Evolutionary conservation across 2,329 filamentous ascomycete genomes (phyloP), one percentile per base, ranked within the genome.

Genomic region (Fusarium sp.): DNA sequence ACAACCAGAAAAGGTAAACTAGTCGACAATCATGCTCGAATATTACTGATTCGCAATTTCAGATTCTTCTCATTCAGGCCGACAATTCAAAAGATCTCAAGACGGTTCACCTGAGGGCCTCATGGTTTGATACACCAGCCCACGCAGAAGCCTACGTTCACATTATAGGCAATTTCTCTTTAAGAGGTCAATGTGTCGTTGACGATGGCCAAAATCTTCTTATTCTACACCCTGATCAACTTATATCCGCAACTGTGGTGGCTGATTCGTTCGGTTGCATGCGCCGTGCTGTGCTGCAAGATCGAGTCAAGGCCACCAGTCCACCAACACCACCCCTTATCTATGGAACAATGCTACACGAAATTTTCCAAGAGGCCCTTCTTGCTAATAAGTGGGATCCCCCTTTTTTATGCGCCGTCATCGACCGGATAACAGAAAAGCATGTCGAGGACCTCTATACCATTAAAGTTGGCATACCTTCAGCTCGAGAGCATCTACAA

Each of bases 261-360:
- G 95, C 95, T n/a, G 96, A 99, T 82, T 98, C 96, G 0, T 98
- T 98, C 80, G 92, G 91, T 30, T 99, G 96, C 80, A 92, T 93
- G 80, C 92, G 96, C 24, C 92, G 96, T 73, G 95, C 96, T 36
- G 96, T 98, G 3, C 88, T 99, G 32, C 95, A 98, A 81, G 96
- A 99, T 81, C 92, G 96, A 38, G 92, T 99, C 77, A 98, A 98
- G 82, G 94, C 94, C 14, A 96, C 95, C 1, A 93, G 92, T 77
- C 93, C 94, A 74, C 88, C 94, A 6, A 94, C 91, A 50, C 89
- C 93, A 39, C 90, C 95, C 2, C 91, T 98, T 77, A 91, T 98
- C 2, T 98, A 98, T 79, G 96, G 96, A 54, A 96, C 94, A 42
- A 92, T 99, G 65, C 88, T 99, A 20, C 96, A 99, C 80, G 96